phyloP scores from a whole-genome alignment of 2,329 filamentous ascomycete species.

The Pseudocercospora eumusae region DNA sequence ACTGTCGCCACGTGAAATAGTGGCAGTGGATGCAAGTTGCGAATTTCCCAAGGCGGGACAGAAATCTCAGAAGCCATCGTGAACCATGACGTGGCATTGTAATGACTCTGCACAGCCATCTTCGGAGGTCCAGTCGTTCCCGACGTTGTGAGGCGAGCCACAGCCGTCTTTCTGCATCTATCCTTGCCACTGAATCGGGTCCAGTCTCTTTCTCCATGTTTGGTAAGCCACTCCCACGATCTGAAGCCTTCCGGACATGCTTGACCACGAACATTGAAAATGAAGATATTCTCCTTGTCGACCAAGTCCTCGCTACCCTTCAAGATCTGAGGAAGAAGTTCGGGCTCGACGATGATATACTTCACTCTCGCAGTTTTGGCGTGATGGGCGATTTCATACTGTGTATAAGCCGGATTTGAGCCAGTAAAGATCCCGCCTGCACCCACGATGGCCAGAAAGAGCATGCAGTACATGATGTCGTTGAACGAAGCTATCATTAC shows the following conservation, averaged over 20 bases:
- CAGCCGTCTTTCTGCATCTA: background rate
- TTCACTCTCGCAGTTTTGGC: background rate
- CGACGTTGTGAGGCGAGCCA: slow-evolving; percentile 4
- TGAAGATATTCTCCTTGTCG: background rate
- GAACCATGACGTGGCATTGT: slow-evolving; percentile 11
- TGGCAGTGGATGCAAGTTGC: background rate
- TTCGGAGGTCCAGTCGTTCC: slow-evolving; percentile 12
- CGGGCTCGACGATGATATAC: background rate
- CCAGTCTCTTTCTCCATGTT: background rate
- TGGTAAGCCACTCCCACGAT: background rate
- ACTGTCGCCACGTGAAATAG: background rate
- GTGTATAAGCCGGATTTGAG: background rate
- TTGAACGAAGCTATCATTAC: slow-evolving; percentile 60
- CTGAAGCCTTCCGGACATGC: background rate
- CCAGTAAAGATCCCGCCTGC: background rate
- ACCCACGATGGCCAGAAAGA: slow-evolving; percentile 31
- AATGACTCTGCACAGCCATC: slow-evolving; percentile 14
- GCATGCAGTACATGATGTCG: slow-evolving; percentile 43
- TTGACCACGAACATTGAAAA: background rate
- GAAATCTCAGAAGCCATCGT: slow-evolving; percentile 9
- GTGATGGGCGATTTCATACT: background rate
- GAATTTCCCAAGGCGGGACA: background rate
- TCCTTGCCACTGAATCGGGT: background rate
- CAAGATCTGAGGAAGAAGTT: background rate
- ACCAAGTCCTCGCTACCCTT: background rate